Percentiles rank a stretch among this genome's conserved stretches.
These are phyloP conservation scores for Daldinia bambusicola DNA, from an alignment of 495 filamentous ascomycete species.

Conservation along the genomic window DNA sequence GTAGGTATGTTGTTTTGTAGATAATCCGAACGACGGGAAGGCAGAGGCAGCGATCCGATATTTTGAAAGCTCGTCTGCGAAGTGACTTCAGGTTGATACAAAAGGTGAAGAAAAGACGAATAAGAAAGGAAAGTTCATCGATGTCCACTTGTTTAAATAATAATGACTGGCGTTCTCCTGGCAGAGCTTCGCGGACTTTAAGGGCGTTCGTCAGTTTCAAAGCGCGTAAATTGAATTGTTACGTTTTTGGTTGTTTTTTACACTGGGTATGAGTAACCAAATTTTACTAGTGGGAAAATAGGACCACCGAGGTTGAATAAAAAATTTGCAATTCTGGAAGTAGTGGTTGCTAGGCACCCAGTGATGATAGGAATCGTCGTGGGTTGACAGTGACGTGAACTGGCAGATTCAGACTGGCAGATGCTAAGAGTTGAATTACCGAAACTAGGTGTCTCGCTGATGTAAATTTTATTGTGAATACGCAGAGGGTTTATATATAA, in stretches of 20 bases:
- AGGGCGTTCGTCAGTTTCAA: background rate
- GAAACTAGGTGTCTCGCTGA: background rate
- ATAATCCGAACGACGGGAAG: background rate
- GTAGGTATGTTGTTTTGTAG: background rate
- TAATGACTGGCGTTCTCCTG: background rate
- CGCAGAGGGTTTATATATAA: background rate
- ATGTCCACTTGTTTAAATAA: background rate
- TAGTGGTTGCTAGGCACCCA: background rate
- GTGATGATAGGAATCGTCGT: background rate
- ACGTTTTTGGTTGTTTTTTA: background rate
- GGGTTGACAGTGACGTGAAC: background rate
- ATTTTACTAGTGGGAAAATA: background rate
- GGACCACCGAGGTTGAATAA: background rate
- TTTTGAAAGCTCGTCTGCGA: background rate
- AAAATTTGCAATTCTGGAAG: background rate
- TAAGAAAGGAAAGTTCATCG: background rate
- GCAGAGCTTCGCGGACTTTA: background rate
- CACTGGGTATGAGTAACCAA: background rate
- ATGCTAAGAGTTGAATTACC: background rate
- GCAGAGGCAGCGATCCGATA: background rate
- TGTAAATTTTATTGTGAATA: background rate
- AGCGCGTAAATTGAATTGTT: slow-evolving; percentile 3
- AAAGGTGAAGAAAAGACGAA: background rate
- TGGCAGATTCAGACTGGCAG: background rate
- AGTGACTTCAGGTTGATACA: background rate